Evolutionary conservation across 148 eudicot genomes (phyloP).

Genomic region (Spergularia bocconei): DNA sequence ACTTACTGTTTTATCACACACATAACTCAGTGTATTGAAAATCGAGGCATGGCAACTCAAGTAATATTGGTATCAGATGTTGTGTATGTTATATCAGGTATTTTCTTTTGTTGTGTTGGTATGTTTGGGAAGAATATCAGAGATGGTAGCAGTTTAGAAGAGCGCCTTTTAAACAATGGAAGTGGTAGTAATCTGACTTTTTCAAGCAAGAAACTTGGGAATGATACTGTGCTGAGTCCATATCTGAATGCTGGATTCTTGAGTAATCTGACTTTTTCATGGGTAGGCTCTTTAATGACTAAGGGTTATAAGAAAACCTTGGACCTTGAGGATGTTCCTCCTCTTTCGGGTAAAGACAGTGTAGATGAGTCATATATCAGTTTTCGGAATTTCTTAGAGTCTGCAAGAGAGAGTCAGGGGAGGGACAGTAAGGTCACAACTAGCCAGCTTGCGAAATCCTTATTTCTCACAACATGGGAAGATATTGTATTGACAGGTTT

Average conservation of each 20-base stretch:
- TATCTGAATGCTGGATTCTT: constrained; percentile 31
- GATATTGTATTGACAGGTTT: constrained; percentile 36
- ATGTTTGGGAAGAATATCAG: constrained; percentile 24
- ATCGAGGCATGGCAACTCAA: constrained; percentile 14
- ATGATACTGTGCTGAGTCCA: constrained; percentile 20
- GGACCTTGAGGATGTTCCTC: constrained; percentile 47
- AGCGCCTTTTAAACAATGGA: constrained; percentile 31
- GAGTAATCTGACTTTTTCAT: constrained; percentile 34
- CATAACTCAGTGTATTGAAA: constrained; percentile 15
- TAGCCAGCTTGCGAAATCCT: constrained; percentile 30
- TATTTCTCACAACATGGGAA: constrained; percentile 30
- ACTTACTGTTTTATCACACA: constrained; percentile 50
- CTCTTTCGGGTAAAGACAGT: constrained; percentile 29
- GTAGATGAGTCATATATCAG: constrained; percentile 29
- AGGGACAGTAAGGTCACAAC: constrained; percentile 21
- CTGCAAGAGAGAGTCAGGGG: constrained; percentile 15
- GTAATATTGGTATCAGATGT: constrained; percentile 31
- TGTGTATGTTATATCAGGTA: constrained; percentile 33
- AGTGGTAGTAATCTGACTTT: constrained; percentile 4
- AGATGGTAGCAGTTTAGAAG: constrained; percentile 22
- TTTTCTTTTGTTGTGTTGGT: constrained; percentile 29
- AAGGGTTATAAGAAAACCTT: constrained; percentile 40
- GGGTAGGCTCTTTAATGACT: constrained; percentile 36
- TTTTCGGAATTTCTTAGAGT: constrained; percentile 26
- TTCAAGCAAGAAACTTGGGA: constrained; percentile 10